Percentiles rank a stretch among this genome's conserved stretches.
Conservation (phyloP, 345 rosid species). For the Salix suchowensis region DNA sequence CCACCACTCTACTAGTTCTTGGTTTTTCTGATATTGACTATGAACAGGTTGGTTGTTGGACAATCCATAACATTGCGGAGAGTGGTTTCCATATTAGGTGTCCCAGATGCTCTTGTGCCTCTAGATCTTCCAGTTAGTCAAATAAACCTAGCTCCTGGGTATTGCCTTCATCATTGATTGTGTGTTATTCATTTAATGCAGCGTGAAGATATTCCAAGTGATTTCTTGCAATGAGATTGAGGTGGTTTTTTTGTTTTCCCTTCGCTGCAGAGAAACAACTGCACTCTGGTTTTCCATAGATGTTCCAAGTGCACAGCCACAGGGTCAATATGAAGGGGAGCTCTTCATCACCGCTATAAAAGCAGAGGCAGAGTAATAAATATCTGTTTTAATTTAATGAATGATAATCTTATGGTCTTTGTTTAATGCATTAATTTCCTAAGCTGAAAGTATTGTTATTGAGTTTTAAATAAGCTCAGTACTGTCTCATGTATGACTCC, state of each 20-base stretch:
- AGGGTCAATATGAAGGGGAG: conserved; percentile 93
- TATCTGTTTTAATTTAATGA: conserved; percentile 1
- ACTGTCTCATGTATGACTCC: not conserved
- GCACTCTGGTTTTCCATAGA: conserved; percentile 89
- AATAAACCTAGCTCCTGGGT: conserved; percentile 81
- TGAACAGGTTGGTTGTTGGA: conserved; percentile 69
- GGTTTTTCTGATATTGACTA: conserved; percentile 16
- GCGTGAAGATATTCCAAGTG: not conserved
- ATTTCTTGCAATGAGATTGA: conserved; percentile 11
- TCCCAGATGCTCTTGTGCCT: conserved; percentile 97
- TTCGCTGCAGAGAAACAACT: conserved; percentile 67
- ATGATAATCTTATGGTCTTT: not conserved
- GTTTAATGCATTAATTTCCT: not conserved
- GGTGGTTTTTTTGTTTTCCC: conserved; percentile 12
- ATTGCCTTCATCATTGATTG: conserved; percentile 18
- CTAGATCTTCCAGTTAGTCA: conserved; percentile 73
- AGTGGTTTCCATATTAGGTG: conserved; percentile 78
- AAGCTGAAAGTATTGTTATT: not conserved
- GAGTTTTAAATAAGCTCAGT: not conserved
- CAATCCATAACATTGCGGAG: conserved; percentile 62
- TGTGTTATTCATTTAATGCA: not conserved
- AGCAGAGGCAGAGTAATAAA: conserved; percentile 55
- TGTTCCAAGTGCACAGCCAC: conserved; percentile 77
- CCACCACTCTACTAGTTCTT: conserved; percentile 8
- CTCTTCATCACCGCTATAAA: conserved; percentile 62